Conservation (phyloP, 2,329 filamentous ascomycete species). For the Stemphylium lycopersici region DNA sequence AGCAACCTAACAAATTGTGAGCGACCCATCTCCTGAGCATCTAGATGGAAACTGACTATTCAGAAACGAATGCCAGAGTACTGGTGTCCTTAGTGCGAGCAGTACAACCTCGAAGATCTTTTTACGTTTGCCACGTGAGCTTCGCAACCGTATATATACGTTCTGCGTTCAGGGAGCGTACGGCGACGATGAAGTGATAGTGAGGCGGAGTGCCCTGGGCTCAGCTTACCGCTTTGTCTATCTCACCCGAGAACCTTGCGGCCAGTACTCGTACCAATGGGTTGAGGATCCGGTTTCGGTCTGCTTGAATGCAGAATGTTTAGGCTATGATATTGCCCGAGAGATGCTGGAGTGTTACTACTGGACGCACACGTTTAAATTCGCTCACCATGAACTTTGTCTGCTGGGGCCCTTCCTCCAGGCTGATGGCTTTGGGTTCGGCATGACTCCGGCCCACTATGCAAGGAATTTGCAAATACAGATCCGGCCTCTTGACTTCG, state of each 20-base stretch:
- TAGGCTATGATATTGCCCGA: conserved; percentile 11
- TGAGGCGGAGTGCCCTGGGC: conserved; percentile 13
- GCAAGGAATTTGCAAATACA: conserved; percentile 20
- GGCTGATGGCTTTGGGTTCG: conserved; percentile 16
- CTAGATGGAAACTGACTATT: background rate
- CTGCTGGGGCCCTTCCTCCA: conserved; percentile 19
- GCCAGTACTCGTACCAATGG: conserved; percentile 25
- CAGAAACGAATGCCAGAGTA: background rate
- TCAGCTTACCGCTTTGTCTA: conserved; percentile 2
- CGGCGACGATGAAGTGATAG: conserved; percentile 27
- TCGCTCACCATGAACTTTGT: conserved; percentile 23
- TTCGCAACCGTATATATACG: conserved; percentile 26
- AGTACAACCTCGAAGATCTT: conserved; percentile 8
- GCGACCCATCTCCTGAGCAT: background rate
- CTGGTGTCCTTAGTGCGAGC: background rate
- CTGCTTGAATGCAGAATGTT: background rate
- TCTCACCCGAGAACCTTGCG: conserved; percentile 22
- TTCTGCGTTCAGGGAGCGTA: conserved; percentile 24
- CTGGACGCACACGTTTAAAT: conserved; percentile 27
- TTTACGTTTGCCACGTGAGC: conserved; percentile 24
- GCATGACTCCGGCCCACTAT: conserved; percentile 17
- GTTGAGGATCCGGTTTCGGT: conserved; percentile 20
- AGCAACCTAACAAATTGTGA: conserved; percentile 2
- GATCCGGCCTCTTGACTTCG: conserved; percentile 17
- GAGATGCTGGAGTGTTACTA: conserved; percentile 30